Evolutionary conservation across 768 basidiomycete genomes (phyloP).

Genomic region (Leccinum variicolor): DNA sequence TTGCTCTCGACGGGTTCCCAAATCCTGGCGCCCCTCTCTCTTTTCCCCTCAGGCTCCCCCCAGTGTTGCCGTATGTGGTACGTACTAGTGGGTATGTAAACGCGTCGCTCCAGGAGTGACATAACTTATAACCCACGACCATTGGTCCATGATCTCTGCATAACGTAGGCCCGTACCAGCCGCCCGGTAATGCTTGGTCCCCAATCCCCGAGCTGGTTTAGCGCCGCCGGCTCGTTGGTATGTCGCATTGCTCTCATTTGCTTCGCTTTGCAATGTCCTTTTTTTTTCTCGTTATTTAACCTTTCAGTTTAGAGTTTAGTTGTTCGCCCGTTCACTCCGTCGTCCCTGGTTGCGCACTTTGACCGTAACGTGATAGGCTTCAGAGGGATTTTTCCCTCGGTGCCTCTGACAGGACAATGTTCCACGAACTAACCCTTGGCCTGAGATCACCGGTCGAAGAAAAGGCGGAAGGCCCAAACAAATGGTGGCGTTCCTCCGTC

Average conservation of each 20-base stretch:
- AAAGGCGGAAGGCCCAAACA: background rate
- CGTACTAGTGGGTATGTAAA: background rate
- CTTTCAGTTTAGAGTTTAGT: background rate
- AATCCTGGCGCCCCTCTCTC: background rate
- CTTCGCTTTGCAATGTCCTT: background rate
- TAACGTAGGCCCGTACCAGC: background rate
- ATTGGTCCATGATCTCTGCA: background rate
- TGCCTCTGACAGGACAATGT: background rate
- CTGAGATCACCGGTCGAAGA: background rate
- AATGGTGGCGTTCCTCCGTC: conserved; percentile 1
- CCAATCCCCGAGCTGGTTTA: background rate
- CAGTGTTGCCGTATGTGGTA: background rate
- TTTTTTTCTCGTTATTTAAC: background rate
- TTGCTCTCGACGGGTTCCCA: background rate
- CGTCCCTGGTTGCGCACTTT: conserved; percentile 3
- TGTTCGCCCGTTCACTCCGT: background rate
- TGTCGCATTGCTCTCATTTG: background rate
- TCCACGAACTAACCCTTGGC: background rate
- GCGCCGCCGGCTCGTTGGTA: conserved; percentile 4
- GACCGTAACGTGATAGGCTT: background rate
- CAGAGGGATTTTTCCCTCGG: background rate
- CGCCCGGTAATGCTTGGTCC: background rate
- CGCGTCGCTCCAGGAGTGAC: background rate
- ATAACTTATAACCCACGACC: background rate
- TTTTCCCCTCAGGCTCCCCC: background rate